These are phyloP conservation scores for Carpinus viminea DNA, from an alignment of 306 rosid species.

Conservation along the genomic window DNA sequence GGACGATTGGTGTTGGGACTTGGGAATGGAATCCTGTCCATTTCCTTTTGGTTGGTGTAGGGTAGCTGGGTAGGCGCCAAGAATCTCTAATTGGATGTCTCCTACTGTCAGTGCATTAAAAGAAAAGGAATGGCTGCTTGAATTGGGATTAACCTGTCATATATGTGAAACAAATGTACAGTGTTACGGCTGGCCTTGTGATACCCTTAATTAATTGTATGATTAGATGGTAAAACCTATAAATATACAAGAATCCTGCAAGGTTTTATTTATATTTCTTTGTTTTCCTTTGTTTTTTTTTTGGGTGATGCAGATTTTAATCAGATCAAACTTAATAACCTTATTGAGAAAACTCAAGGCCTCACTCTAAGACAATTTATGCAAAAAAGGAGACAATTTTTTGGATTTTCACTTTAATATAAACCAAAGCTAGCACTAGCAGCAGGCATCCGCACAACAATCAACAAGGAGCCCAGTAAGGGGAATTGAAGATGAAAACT, in stretches of 20 bases:
- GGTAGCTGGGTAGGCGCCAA: no score
- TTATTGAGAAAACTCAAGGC: not conserved
- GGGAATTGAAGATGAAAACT: constrained; percentile 3
- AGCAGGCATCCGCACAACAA: not conserved
- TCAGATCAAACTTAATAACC: not conserved
- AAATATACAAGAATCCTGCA: no score
- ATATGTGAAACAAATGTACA: no score
- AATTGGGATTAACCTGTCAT: not conserved
- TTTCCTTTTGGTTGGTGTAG: no score
- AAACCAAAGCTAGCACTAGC: not conserved
- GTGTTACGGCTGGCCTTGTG: not conserved
- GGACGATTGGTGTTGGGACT: no score
- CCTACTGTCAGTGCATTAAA: not conserved
- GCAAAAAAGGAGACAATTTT: not conserved
- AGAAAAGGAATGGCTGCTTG: not conserved
- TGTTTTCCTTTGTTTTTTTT: no score
- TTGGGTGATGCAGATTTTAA: not conserved
- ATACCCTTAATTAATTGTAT: not conserved
- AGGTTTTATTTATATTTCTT: no score
- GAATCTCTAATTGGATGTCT: no score
- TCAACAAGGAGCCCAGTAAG: constrained; percentile 9
- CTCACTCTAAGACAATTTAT: no score
- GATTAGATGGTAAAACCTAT: not conserved
- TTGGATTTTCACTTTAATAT: not conserved
- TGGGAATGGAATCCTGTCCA: no score